phyloP scores from a whole-genome alignment of 495 filamentous ascomycete genomes.

The Cenococcum geophilum region DNA sequence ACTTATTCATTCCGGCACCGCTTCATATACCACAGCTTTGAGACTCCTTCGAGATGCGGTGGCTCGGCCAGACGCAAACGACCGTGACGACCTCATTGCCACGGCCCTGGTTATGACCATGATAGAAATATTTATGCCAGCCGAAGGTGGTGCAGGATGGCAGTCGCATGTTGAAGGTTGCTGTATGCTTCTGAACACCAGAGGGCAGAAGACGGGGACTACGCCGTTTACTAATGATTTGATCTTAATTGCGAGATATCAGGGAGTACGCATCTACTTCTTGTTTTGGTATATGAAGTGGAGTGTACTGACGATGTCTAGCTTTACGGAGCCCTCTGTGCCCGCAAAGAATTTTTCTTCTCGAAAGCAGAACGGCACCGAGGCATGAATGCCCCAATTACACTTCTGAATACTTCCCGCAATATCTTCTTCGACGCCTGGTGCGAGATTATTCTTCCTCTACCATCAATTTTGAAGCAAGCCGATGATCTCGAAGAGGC shows the following conservation, averaged over 20 bases:
- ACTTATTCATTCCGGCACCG: slow-evolving; percentile 11
- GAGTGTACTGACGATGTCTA: no score
- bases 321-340: slow-evolving; percentile 13
- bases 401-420: neutral
- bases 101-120: slow-evolving; percentile 23
- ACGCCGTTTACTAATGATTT: no score
- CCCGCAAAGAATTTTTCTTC: slow-evolving; percentile 14
- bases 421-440: slow-evolving; percentile 20
- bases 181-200: neutral
- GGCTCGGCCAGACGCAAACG: neutral
- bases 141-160: slow-evolving; percentile 17
- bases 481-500: neutral
- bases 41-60: slow-evolving; percentile 14
- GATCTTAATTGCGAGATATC: no score
- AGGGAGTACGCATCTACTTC: no score
- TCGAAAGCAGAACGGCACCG: no score
- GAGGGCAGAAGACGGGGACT: neutral
- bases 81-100: slow-evolving; percentile 13
- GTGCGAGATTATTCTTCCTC: slow-evolving; percentile 16
- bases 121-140: slow-evolving; percentile 18
- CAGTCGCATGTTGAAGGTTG: slow-evolving; percentile 18
- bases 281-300: neutral
- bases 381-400: no score
- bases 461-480: slow-evolving; percentile 16
- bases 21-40: slow-evolving; percentile 17